These are phyloP conservation scores for Acephala macrosclerotiorum DNA, from an alignment of 2,329 filamentous ascomycete genomes.

Conservation along the genomic window DNA sequence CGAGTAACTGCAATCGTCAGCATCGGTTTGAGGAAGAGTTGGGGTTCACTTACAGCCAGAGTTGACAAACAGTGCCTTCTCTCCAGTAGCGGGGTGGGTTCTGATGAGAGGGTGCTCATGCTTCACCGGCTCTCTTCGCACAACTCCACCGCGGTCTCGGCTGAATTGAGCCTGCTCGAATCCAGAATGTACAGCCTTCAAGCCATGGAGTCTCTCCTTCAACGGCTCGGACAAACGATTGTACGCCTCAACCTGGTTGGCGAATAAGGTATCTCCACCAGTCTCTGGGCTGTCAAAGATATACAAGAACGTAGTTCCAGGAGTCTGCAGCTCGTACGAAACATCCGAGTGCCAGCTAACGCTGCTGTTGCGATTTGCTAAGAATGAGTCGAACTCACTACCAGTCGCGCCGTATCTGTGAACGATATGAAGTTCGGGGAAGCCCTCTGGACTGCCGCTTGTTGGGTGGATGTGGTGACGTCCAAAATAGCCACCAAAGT, in stretches of 20 bases:
- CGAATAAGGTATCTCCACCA: conserved; percentile 85
- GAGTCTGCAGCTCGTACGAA: conserved; percentile 84
- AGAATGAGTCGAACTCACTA: conserved; percentile 63
- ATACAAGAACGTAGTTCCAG: conserved; percentile 87
- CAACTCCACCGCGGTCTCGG: conserved; percentile 69
- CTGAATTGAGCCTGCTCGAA: conserved; percentile 78
- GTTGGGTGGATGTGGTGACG: conserved; percentile 82
- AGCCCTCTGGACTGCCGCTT: conserved; percentile 73
- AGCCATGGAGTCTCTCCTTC: conserved; percentile 75
- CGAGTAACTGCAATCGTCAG: conserved; percentile 66
- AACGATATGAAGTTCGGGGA: conserved; percentile 78
- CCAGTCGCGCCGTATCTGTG: conserved; percentile 71
- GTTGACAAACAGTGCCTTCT: conserved; percentile 83
- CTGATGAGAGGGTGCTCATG: conserved; percentile 78
- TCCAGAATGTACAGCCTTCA: conserved; percentile 81
- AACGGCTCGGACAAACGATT: conserved; percentile 71
- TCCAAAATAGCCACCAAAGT: conserved; percentile 79
- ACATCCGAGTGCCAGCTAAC: conserved; percentile 90
- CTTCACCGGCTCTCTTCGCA: conserved; percentile 76
- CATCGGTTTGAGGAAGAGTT: too few relatives aligned
- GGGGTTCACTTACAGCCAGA: conserved; percentile 69
- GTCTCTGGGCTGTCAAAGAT: conserved; percentile 79
- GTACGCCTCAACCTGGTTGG: conserved; percentile 80
- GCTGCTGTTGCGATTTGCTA: conserved; percentile 73
- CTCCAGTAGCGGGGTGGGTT: conserved; percentile 79